phyloP scores from a whole-genome alignment of 495 filamentous ascomycete species.

The Penicillium paxilli region DNA sequence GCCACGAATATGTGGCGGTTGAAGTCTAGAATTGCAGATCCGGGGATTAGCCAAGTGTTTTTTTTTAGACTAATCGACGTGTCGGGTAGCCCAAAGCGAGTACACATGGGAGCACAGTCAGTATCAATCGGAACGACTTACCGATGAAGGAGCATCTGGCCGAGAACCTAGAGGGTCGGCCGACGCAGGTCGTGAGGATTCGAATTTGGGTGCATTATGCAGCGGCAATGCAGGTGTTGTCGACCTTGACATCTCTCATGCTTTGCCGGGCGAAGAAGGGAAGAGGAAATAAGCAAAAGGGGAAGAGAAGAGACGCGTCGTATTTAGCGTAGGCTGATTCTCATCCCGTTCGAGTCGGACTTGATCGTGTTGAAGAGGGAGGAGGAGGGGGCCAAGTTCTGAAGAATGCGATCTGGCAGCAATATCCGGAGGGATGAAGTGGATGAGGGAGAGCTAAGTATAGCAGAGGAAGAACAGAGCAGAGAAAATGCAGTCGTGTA shows the following conservation, averaged over 20 bases:
- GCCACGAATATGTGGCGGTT: conserved; percentile 60
- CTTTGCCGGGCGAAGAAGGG: conserved; percentile 19
- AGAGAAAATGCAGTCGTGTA: neutral
- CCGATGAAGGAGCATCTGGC: conserved; percentile 34
- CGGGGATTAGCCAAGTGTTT: conserved; percentile 9
- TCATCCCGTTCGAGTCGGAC: conserved; percentile 33
- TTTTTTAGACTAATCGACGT: too few relatives aligned
- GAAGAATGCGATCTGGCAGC: conserved; percentile 36
- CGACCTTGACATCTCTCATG: conserved; percentile 64
- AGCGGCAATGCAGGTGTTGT: conserved; percentile 56
- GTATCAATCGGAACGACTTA: conserved; percentile 18
- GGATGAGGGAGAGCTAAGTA: conserved; percentile 5
- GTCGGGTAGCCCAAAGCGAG: too few relatives aligned
- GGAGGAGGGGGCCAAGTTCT: conserved; percentile 17
- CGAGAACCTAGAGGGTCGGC: conserved; percentile 36
- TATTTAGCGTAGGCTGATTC: conserved; percentile 21
- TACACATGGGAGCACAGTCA: neutral
- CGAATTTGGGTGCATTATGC: conserved; percentile 48
- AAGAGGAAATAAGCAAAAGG: conserved; percentile 12
- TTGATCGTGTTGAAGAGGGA: conserved; percentile 11
- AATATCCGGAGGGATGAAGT: conserved; percentile 14
- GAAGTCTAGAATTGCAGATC: conserved; percentile 41
- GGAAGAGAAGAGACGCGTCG: conserved; percentile 11
- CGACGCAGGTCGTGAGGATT: conserved; percentile 33
- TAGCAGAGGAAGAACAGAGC: neutral